Evolutionary conservation across 2,329 filamentous ascomycete species (phyloP), one percentile per base, ranked within the genome.

Genomic region (Colletotrichum sp.): DNA sequence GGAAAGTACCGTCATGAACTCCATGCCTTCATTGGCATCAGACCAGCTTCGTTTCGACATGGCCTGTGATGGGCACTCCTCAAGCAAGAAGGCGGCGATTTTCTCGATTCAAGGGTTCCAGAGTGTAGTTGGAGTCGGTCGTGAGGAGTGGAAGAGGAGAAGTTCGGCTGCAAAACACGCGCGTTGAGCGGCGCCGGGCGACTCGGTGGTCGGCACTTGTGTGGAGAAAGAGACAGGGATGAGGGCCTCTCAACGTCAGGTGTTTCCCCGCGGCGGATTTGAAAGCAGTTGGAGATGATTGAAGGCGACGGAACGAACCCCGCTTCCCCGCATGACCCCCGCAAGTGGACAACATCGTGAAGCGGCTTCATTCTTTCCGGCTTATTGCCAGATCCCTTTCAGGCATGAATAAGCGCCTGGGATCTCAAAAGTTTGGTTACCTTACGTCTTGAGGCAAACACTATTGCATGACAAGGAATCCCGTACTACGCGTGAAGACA

Each of bases 21-120:
- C 73, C 34, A 67, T 67, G 61, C 73, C 63, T 6, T 77, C 76
- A 21, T 72, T 76, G 60, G 73, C 69, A 48, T 77, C 78, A 10
- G 77, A 69, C 72, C 78, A 79, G 36, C 60, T 74, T 2, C 76
- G 72, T 58, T 78, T 78, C 5, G 77, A 72, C 75, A 79, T 79
- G 18, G 24, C 34, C 15, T 32, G 7, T 24, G 8, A 4, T 18
- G 16, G 1, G 30, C 10, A 52, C 43, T 1, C 2, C 52, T 30
- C 21, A 3, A 10, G 4, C n/a, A 38, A 16, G 57, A 38, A n/a
- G 18, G 18, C n/a, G 13, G 58, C 18, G 24, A 18, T 9, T 36
- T 3, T 13, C 2, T 36, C 4, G 32, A 10, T 55, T n/a, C 24
- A 34, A 4, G 18, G 18, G 26, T 63, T n/a, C 18, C 5, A 8